Base-by-base conservation (phyloP, 306 rosid genomes). In the Sicyos edulis region DNA sequence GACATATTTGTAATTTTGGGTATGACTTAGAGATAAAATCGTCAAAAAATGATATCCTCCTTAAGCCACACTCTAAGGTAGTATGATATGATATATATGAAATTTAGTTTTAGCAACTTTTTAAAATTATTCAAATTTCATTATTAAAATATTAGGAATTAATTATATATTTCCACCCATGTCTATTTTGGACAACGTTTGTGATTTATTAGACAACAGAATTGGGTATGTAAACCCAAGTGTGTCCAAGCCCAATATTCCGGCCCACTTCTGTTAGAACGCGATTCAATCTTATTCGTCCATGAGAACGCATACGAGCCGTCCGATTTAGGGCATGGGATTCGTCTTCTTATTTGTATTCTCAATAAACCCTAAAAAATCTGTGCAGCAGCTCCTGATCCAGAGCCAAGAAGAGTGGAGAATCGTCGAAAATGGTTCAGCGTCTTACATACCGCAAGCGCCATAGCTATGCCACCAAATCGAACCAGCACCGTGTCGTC, bases 391-490 rank as follows among this genome's bases (percentile, higher is more conserved):
- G 72, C 56, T 67, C 72, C 17, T 17, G 17, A n/a, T n/a, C n/a
- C n/a, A n/a, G n/a, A n/a, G n/a, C n/a, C n/a, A n/a, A n/a, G n/a
- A 12, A 4, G 21, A 26, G 73, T 26, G 59, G 56, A 22, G 19
- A 11, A 44, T 66, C 71, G 54, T 67, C 10, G 17, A 68, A 68
- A 21, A 69, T 69, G 73, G 73, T 69, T 69, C 73, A 69, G 73
- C 73, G 73, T 50, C 73, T 69, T 50, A 69, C 73, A 0, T 69
- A 69, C 7, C 73, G 73, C 73, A 69, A 69, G 59, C 73, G 73
- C 59, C 73, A 69, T 5, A 69, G 73, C 59, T 69, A 69, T 15
- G 73, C 73, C 9, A 69, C 73, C 73, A 69, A 51, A 47, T 69
- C 73, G 14, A 69, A 69, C 59, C 59, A 69, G 73, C 73, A 69